Conservation (phyloP, 257 asterid genomes). For the Solanum lignicaule region DNA sequence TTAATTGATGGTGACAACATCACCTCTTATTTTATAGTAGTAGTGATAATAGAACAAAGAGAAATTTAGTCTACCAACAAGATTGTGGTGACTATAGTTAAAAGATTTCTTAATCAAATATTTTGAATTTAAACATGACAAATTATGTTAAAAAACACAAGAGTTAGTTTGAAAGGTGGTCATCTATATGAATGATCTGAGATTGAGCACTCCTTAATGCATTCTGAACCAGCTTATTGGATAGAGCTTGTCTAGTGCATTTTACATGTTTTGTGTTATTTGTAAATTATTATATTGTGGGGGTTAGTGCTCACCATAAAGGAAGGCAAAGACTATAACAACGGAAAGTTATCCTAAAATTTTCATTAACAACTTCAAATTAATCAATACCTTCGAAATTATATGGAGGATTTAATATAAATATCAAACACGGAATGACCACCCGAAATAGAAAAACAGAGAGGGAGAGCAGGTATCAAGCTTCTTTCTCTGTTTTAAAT, state of each 20-base stretch:
- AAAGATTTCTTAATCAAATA: no score
- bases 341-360: no score
- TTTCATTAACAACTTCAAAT: background rate
- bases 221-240: background rate
- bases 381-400: background rate
- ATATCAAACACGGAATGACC: background rate
- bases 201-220: background rate
- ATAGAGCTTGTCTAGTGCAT: no score
- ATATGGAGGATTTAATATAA: background rate
- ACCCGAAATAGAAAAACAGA: background rate
- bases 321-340: no score
- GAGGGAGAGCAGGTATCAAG: background rate
- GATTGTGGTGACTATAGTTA: background rate
- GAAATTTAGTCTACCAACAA: background rate
- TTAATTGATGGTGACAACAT: background rate
- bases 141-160: accelerated
- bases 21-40: background rate
- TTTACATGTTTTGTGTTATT: background rate
- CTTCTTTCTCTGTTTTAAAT: conserved; percentile 6
- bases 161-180: no score
- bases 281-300: no score
- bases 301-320: no score
- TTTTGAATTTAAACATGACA: background rate
- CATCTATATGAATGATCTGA: no score
- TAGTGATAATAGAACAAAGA: background rate